Conservation (phyloP, 140 eudicot species). For the Erigeron philadelphicus region DNA sequence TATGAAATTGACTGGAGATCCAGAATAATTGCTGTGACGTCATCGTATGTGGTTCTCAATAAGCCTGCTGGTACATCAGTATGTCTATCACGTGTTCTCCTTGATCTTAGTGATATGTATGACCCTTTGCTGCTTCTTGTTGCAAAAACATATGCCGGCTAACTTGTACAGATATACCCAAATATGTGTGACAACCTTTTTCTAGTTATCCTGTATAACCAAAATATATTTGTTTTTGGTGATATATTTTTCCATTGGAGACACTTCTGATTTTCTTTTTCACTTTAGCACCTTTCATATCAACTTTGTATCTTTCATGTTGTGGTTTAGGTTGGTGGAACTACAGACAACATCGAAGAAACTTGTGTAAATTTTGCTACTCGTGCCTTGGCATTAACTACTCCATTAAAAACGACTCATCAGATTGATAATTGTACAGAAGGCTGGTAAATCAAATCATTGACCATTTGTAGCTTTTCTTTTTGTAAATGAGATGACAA, state of each 20-base stretch:
- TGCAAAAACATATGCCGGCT: neutral
- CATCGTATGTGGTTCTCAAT: slow-evolving; percentile 72
- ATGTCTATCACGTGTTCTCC: slow-evolving; percentile 31
- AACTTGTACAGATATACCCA: slow-evolving; percentile 10
- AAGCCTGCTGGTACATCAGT: slow-evolving; percentile 98
- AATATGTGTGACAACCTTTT: neutral
- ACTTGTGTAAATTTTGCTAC: slow-evolving; percentile 84
- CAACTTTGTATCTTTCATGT: neutral
- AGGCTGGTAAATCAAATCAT: slow-evolving; percentile 61
- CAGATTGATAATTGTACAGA: slow-evolving; percentile 98
- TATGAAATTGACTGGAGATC: slow-evolving; percentile 95
- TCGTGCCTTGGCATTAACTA: slow-evolving; percentile 70
- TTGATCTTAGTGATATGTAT: slow-evolving; percentile 9
- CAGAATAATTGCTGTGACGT: slow-evolving; percentile 73
- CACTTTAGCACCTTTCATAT: neutral
- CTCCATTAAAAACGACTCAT: slow-evolving; percentile 80
- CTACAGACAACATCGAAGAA: slow-evolving; percentile 89
- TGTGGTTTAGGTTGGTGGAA: slow-evolving; percentile 75
- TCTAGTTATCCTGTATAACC: neutral
- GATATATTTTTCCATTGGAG: slow-evolving; percentile 9
- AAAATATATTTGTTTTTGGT: slow-evolving; percentile 3
- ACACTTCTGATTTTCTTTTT: neutral
- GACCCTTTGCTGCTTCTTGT: slow-evolving; percentile 3
- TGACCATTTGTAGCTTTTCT: slow-evolving; percentile 1
- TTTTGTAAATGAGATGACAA: slow-evolving; percentile 3